These are phyloP conservation scores for Penicillium brasilianum DNA, from an alignment of 2,329 filamentous ascomycete genomes.

Conservation along the genomic window DNA sequence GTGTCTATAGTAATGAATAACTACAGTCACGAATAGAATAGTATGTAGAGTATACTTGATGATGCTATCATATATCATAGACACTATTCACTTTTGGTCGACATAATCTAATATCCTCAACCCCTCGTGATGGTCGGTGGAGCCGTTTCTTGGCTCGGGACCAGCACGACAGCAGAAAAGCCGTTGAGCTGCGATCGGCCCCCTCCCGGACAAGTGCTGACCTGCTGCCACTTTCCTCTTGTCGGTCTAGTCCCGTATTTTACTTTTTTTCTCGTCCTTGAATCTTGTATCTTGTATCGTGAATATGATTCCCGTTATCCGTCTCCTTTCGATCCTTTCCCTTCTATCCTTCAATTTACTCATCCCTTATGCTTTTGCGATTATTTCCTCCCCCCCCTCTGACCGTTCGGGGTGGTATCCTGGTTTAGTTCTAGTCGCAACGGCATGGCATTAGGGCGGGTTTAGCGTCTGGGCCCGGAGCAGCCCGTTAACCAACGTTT, in stretches of 20 bases:
- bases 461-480: constrained; percentile 28
- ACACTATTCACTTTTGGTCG: background rate
- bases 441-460: constrained; percentile 28
- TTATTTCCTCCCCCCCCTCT: background rate
- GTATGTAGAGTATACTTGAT: background rate
- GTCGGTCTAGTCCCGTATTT: background rate
- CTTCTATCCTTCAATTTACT: background rate
- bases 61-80: background rate
- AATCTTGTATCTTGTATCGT: background rate
- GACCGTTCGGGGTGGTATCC: constrained; percentile 11
- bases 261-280: background rate
- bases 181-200: constrained; percentile 27
- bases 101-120: background rate
- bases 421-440: constrained; percentile 28
- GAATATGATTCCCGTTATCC: background rate
- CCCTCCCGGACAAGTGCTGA: background rate
- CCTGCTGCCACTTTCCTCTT: too few relatives aligned
- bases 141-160: background rate
- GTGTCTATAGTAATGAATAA: background rate
- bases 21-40: background rate
- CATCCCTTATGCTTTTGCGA: background rate
- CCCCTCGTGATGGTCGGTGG: constrained; percentile 12
- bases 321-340: background rate
- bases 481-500: constrained; percentile 20
- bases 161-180: constrained; percentile 15